Percentiles rank a stretch among this genome's conserved stretches.
These are phyloP conservation scores for Phialemonium atrogriseum DNA, from an alignment of 2,329 filamentous ascomycete genomes.

Conservation along the genomic window DNA sequence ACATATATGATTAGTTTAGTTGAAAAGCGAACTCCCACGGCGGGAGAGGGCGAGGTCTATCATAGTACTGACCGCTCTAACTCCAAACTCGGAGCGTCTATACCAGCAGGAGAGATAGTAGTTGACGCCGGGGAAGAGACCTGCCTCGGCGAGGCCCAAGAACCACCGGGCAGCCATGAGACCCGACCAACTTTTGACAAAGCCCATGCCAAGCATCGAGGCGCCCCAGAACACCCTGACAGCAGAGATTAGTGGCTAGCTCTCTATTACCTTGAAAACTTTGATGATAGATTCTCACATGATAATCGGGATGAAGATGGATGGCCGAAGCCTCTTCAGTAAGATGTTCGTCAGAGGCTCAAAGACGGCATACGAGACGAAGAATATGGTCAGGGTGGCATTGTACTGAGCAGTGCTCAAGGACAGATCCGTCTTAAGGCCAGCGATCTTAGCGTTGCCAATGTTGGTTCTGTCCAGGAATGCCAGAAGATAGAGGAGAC, in stretches of 20 bases:
- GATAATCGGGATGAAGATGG: slow-evolving; percentile 72
- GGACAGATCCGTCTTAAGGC: slow-evolving; percentile 45
- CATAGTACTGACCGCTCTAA: slow-evolving; percentile 45
- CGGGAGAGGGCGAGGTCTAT: background rate
- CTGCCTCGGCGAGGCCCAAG: slow-evolving; percentile 65
- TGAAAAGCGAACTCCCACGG: background rate
- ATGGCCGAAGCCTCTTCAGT: slow-evolving; percentile 67
- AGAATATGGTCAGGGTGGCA: slow-evolving; percentile 71
- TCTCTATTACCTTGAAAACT: too few relatives aligned
- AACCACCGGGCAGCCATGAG: slow-evolving; percentile 63
- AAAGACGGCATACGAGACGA: slow-evolving; percentile 74
- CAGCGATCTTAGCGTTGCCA: slow-evolving; percentile 57
- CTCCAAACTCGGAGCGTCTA: slow-evolving; percentile 64
- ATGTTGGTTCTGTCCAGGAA: slow-evolving; percentile 75
- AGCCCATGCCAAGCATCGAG: slow-evolving; percentile 62
- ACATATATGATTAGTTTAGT: background rate
- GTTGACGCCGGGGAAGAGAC: slow-evolving; percentile 63
- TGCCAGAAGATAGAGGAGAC: slow-evolving; percentile 64
- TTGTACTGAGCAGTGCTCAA: slow-evolving; percentile 63
- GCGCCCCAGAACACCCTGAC: slow-evolving; percentile 56
- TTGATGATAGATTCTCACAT: slow-evolving; percentile 49
- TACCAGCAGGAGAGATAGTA: slow-evolving; percentile 75
- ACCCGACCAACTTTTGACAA: slow-evolving; percentile 54
- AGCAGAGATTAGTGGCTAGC: slow-evolving; percentile 13
- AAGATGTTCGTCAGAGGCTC: slow-evolving; percentile 73